Percentiles rank a stretch among this genome's conserved stretches.
These are phyloP conservation scores for Chaetomium cochliodes DNA, from an alignment of 495 filamentous ascomycete genomes.

Conservation along the genomic window DNA sequence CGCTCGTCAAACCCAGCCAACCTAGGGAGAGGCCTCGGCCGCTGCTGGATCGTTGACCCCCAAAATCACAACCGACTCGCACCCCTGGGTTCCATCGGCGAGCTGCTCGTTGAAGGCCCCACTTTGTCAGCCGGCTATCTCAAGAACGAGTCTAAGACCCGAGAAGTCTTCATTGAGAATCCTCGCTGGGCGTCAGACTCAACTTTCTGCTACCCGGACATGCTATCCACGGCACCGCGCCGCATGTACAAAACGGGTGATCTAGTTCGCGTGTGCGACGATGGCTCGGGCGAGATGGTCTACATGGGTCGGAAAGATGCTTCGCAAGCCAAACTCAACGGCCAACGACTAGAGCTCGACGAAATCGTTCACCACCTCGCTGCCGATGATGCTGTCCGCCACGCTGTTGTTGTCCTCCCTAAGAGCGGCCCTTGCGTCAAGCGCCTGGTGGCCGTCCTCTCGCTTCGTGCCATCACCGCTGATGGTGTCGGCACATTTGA, in stretches of 20 bases:
- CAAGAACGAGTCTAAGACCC: conserved; percentile 24
- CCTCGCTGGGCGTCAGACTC: conserved; percentile 35
- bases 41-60: conserved; percentile 36
- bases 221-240: not conserved
- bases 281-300: conserved; percentile 45
- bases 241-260: conserved; percentile 61
- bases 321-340: conserved; percentile 41
- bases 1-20: conserved; percentile 22
- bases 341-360: conserved; percentile 42
- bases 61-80: conserved; percentile 35
- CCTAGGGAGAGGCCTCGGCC: conserved; percentile 26
- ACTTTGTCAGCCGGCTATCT: conserved; percentile 34
- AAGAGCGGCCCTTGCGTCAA: conserved; percentile 24
- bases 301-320: conserved; percentile 46
- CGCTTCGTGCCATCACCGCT: conserved; percentile 3
- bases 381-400: conserved; percentile 22
- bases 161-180: conserved; percentile 26
- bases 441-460: conserved; percentile 26
- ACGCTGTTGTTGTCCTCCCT: conserved; percentile 26
- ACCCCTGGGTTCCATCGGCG: conserved; percentile 48
- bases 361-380: conserved; percentile 54
- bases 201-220: conserved; percentile 21
- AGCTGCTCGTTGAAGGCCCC: conserved; percentile 49
- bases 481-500: conserved; percentile 11
- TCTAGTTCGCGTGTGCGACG: conserved; percentile 53